Conservation (phyloP, 495 filamentous ascomycete species). For the Neurospora sp. region DNA sequence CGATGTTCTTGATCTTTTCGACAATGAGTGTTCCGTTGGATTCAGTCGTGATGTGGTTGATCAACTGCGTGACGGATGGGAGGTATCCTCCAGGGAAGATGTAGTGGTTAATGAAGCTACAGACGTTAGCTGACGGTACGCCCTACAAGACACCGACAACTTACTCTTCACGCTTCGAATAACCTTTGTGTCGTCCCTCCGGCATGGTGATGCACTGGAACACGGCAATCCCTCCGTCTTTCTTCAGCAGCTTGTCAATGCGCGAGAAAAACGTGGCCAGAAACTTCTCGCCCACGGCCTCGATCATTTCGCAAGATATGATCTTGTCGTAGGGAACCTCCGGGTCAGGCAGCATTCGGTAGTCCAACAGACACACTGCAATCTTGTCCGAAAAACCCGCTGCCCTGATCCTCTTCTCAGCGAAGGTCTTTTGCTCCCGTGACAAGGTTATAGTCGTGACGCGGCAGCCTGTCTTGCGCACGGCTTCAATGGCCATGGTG, state of each 20-base stretch:
- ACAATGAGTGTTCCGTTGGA: slow-evolving; percentile 50
- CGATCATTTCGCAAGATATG: slow-evolving; percentile 66
- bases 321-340: slow-evolving; percentile 54
- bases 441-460: slow-evolving; percentile 55
- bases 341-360: slow-evolving; percentile 44
- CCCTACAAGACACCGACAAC: slow-evolving; percentile 1
- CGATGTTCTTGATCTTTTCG: slow-evolving; percentile 56
- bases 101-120: slow-evolving; percentile 58
- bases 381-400: slow-evolving; percentile 45
- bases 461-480: slow-evolving; percentile 46
- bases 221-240: slow-evolving; percentile 52
- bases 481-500: slow-evolving; percentile 54
- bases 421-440: slow-evolving; percentile 50
- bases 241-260: slow-evolving; percentile 50
- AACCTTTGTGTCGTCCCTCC: slow-evolving; percentile 41
- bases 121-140: neutral
- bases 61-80: slow-evolving; percentile 52
- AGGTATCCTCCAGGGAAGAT: slow-evolving; percentile 70
- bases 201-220: slow-evolving; percentile 74
- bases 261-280: slow-evolving; percentile 51
- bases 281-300: slow-evolving; percentile 59
- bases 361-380: slow-evolving; percentile 51
- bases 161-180: slow-evolving; percentile 37
- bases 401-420: slow-evolving; percentile 45
- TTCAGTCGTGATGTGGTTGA: slow-evolving; percentile 48